phyloP scores from a whole-genome alignment of 2,329 filamentous ascomycete genomes.

The Pseudogymnoascus pannorum region DNA sequence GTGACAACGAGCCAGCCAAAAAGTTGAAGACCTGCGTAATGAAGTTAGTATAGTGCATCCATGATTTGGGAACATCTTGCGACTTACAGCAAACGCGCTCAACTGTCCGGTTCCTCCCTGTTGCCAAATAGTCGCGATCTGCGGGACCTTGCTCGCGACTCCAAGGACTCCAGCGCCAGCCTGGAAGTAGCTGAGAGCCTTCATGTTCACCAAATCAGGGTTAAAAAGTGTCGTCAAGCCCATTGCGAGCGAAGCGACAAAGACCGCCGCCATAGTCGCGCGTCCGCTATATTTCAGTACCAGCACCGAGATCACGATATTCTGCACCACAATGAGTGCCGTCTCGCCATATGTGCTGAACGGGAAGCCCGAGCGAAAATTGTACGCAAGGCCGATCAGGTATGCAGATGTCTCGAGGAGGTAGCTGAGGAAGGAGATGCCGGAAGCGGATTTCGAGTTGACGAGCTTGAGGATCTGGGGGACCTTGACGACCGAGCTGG shows the following conservation, averaged over 20 bases:
- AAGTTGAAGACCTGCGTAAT: constrained; percentile 85
- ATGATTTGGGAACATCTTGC: not conserved
- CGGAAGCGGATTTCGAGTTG: constrained; percentile 69
- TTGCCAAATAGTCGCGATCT: constrained; percentile 79
- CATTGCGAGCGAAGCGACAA: constrained; percentile 69
- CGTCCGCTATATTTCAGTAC: constrained; percentile 78
- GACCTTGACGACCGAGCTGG: constrained; percentile 87
- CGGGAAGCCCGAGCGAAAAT: constrained; percentile 81
- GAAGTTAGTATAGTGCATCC: not conserved
- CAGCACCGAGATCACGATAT: constrained; percentile 79
- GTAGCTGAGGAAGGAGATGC: constrained; percentile 85
- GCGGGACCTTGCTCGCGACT: constrained; percentile 85
- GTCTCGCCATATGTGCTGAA: constrained; percentile 98
- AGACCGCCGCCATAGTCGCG: constrained; percentile 60
- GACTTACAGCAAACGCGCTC: constrained; percentile 85
- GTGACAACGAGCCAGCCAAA: constrained; percentile 80
- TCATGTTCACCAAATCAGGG: constrained; percentile 53
- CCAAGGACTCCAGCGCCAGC: constrained; percentile 75
- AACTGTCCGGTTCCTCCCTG: constrained; percentile 90
- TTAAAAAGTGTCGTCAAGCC: constrained; percentile 64
- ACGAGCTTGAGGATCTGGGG: constrained; percentile 94
- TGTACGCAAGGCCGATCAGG: constrained; percentile 87
- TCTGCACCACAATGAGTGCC: constrained; percentile 83
- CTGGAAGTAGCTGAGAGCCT: constrained; percentile 55
- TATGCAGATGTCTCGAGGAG: constrained; percentile 84